phyloP scores from a whole-genome alignment of 2,329 filamentous ascomycete genomes.

The Lachnellula cervina region DNA sequence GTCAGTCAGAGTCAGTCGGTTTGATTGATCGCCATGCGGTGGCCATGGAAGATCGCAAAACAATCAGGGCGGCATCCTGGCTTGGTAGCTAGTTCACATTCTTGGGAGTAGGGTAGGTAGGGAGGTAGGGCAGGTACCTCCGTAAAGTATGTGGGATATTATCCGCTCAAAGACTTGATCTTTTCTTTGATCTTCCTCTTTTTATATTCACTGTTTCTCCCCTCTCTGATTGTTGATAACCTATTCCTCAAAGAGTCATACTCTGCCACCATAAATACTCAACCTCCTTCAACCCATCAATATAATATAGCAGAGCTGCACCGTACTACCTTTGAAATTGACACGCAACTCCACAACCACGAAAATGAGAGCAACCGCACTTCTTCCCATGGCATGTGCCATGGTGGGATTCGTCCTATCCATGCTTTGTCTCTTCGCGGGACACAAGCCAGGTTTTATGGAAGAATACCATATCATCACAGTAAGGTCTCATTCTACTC shows the following conservation, averaged over 20 bases:
- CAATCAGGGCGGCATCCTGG: background rate
- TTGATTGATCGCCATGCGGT: background rate
- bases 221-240: no score
- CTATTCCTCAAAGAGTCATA: background rate
- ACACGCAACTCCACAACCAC: background rate
- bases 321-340: background rate
- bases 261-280: background rate
- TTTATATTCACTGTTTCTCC: background rate
- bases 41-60: background rate
- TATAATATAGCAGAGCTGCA: background rate
- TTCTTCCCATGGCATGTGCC: constrained; percentile 47
- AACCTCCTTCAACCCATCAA: background rate
- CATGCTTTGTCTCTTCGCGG: constrained; percentile 57
- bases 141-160: background rate
- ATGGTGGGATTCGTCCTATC: constrained; percentile 52
- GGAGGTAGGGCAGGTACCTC: background rate
- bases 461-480: constrained; percentile 53
- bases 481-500: constrained; percentile 33
- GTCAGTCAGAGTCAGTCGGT: background rate
- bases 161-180: background rate
- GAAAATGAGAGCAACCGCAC: constrained; percentile 41
- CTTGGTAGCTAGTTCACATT: no score
- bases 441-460: constrained; percentile 50
- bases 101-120: background rate
- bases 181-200: background rate